Evolutionary conservation across 805 yeast genomes (phyloP).

Genomic region (Zygosaccharomyces lentus): DNA sequence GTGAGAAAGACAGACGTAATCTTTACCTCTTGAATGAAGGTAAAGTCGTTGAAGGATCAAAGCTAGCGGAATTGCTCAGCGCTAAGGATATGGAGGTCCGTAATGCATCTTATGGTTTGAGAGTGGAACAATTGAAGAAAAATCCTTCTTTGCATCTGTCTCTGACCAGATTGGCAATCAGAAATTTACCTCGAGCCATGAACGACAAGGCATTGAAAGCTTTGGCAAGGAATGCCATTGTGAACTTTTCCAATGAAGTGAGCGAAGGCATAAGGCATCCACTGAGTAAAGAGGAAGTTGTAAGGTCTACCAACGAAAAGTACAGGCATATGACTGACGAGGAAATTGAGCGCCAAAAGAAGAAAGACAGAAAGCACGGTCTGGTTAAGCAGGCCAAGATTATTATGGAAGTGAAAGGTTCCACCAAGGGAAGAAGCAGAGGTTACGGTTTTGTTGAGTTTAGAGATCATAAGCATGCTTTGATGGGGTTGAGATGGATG

Average conservation of each 20-base stretch:
- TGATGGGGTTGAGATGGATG: slow-evolving; percentile 96
- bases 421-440: slow-evolving; percentile 83
- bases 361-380: slow-evolving; percentile 74
- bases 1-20: slow-evolving; percentile 78
- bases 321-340: slow-evolving; percentile 38
- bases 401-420: slow-evolving; percentile 85
- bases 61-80: slow-evolving; percentile 64
- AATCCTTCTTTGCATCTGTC: slow-evolving; percentile 90
- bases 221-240: slow-evolving; percentile 89
- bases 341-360: slow-evolving; percentile 39
- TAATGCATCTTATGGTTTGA: slow-evolving; percentile 77
- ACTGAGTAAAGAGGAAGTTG: slow-evolving; percentile 80
- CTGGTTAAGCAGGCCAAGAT: slow-evolving; percentile 92
- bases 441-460: slow-evolving; percentile 96
- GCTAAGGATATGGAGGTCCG: slow-evolving; percentile 78
- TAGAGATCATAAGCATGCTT: slow-evolving; percentile 85
- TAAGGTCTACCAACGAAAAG: slow-evolving; percentile 71
- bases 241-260: slow-evolving; percentile 88
- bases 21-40: slow-evolving; percentile 90
- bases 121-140: slow-evolving; percentile 85
- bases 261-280: slow-evolving; percentile 72
- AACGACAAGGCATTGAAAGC: slow-evolving; percentile 84
- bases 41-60: slow-evolving; percentile 75
- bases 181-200: slow-evolving; percentile 93
- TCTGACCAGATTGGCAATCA: slow-evolving; percentile 89